A percentile compares a stretch with the other conserved stretches of the same genome.
These are phyloP conservation scores for Erodium moschatum DNA, from an alignment of 441 rosid species.

Conservation along the genomic window DNA sequence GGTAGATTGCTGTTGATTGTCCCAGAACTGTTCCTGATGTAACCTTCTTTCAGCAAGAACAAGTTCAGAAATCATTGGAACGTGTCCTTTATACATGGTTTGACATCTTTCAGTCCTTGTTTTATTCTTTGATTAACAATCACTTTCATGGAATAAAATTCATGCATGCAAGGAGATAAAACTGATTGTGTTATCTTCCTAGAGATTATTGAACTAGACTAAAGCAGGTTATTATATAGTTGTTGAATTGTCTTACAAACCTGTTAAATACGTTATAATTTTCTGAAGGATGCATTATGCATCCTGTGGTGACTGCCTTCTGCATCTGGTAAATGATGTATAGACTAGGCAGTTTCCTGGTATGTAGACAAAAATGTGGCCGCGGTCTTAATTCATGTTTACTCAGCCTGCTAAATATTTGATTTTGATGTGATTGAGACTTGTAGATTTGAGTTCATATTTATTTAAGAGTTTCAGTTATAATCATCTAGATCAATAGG, in stretches of 20 bases:
- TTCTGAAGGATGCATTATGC: neutral
- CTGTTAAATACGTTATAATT: neutral
- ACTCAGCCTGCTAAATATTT: neutral
- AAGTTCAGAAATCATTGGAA: constrained; percentile 95
- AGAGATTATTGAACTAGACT: neutral
- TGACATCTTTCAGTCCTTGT: constrained; percentile 22
- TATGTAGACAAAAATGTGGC: neutral
- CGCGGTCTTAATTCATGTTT: neutral
- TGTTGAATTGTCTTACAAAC: neutral
- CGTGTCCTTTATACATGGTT: constrained; percentile 94
- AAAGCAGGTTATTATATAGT: neutral
- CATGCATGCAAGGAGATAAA: neutral
- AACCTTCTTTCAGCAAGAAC: constrained; percentile 82
- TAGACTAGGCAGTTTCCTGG: neutral
- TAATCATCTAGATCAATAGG: neutral
- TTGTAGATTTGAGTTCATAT: neutral
- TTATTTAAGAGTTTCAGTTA: neutral
- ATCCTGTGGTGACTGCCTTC: neutral
- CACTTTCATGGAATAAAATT: neutral
- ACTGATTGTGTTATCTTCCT: constrained; percentile 3
- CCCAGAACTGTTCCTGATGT: constrained; percentile 98
- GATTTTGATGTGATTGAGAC: neutral
- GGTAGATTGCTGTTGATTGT: constrained; percentile 93
- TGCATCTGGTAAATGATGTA: neutral
- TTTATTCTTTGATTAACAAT: neutral